These are phyloP conservation scores for Fusarium citri DNA, from an alignment of 2,329 filamentous ascomycete species.

Conservation along the genomic window DNA sequence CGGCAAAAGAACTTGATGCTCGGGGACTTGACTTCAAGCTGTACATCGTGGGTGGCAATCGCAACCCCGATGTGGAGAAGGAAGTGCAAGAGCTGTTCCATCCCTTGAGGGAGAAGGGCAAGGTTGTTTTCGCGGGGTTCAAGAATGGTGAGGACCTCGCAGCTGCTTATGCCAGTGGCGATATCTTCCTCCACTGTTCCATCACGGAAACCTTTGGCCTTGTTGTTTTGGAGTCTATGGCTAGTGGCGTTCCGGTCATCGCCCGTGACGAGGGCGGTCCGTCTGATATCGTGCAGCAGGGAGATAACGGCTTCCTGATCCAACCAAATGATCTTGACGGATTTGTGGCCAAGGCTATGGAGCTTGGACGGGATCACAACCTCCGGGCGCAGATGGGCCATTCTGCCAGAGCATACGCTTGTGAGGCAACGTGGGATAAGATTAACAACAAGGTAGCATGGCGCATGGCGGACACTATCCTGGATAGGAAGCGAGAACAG, in stretches of 20 bases:
- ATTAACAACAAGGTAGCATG: conserved; percentile 77
- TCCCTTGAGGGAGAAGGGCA: conserved; percentile 58
- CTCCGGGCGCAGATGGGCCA: conserved; percentile 60
- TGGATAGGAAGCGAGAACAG: conserved; percentile 55
- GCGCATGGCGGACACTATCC: conserved; percentile 68
- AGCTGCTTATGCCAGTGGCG: conserved; percentile 74
- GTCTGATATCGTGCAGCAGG: conserved; percentile 72
- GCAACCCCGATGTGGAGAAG: conserved; percentile 70
- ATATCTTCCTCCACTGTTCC: conserved; percentile 78
- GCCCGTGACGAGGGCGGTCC: conserved; percentile 77
- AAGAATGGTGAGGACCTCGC: conserved; percentile 70
- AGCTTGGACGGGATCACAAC: conserved; percentile 59
- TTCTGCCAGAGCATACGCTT: conserved; percentile 66
- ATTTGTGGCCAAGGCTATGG: conserved; percentile 66
- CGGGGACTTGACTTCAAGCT: conserved; percentile 71
- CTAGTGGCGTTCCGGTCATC: conserved; percentile 75
- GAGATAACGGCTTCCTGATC: conserved; percentile 70
- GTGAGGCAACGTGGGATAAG: conserved; percentile 76
- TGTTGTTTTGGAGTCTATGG: conserved; percentile 78
- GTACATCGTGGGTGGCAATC: conserved; percentile 75
- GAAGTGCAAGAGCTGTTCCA: conserved; percentile 71
- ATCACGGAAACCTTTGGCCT: conserved; percentile 79
- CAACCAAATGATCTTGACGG: conserved; percentile 67
- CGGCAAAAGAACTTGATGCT: conserved; percentile 64
- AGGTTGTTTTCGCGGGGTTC: conserved; percentile 75